Evolutionary conservation across 2,329 filamentous ascomycete species (phyloP).

Genomic region (Botrytis fragariae): DNA sequence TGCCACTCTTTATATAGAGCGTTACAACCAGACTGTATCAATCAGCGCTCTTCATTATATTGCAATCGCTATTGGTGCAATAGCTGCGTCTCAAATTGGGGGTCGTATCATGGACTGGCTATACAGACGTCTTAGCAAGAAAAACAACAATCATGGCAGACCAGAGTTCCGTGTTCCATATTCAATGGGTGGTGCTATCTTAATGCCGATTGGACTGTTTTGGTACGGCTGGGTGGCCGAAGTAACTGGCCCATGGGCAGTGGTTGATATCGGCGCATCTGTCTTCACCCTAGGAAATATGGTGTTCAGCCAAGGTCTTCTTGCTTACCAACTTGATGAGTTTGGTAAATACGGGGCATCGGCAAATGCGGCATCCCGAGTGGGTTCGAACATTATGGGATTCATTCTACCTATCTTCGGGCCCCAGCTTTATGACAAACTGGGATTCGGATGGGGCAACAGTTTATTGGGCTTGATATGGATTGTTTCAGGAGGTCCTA

Average conservation of each 20-base stretch:
- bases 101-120: background rate
- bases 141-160: background rate
- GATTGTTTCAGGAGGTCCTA: background rate
- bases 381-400: background rate
- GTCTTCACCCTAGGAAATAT: background rate
- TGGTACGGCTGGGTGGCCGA: background rate
- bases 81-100: background rate
- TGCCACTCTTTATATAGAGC: background rate
- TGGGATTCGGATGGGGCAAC: background rate
- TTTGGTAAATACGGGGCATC: background rate
- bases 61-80: background rate
- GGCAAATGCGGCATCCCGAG: background rate
- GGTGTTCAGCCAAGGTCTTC: background rate
- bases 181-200: background rate
- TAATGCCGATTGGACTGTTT: background rate
- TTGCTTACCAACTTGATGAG: background rate
- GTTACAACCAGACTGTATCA: background rate
- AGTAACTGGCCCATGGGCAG: background rate
- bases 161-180: background rate
- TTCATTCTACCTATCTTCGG: background rate
- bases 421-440: background rate
- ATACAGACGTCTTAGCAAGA: background rate
- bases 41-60: background rate
- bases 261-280: background rate
- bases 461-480: background rate